Conservation (phyloP, 202 grass and related monocot genomes). For the Panicum virgatum region DNA sequence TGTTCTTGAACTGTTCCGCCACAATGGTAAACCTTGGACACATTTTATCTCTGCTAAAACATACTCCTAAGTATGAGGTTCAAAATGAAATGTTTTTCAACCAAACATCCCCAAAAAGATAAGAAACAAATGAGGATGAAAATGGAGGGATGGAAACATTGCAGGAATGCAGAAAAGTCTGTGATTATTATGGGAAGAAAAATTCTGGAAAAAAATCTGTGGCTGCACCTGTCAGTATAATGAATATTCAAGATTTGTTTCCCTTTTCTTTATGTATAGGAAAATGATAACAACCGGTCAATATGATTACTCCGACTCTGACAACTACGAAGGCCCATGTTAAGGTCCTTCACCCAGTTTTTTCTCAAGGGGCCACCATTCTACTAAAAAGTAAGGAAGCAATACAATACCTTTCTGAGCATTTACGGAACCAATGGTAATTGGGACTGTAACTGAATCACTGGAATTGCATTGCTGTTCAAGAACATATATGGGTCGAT, state of each 20-base stretch:
- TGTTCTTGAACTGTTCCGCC: conserved; percentile 56
- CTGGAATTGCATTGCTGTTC: conserved; percentile 35
- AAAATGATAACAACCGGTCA: background rate
- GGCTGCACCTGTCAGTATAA: background rate
- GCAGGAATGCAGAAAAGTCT: conserved; percentile 9
- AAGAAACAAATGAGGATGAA: conserved; percentile 2
- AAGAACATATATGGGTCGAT: conserved; percentile 51
- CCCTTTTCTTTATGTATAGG: background rate
- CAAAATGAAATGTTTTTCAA: conserved; percentile 28
- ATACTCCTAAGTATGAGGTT: conserved; percentile 20
- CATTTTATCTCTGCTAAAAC: conserved; percentile 57
- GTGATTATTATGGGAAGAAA: conserved; percentile 7
- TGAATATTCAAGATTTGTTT: background rate
- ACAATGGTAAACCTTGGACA: conserved; percentile 59
- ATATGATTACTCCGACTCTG: background rate
- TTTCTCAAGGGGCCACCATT: background rate
- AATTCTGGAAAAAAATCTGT: conserved; percentile 13
- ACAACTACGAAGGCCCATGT: background rate
- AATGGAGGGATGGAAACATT: background rate
- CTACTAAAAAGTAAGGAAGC: background rate
- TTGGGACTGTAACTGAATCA: conserved; percentile 33
- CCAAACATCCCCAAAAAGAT: conserved; percentile 2
- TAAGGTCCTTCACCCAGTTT: background rate
- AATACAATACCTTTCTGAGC: conserved; percentile 49
- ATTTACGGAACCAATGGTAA: conserved; percentile 22